A percentile compares a stretch with the other conserved stretches of the same genome.
Conservation (phyloP, 495 filamentous ascomycete genomes). For the Penicillium silybi region DNA sequence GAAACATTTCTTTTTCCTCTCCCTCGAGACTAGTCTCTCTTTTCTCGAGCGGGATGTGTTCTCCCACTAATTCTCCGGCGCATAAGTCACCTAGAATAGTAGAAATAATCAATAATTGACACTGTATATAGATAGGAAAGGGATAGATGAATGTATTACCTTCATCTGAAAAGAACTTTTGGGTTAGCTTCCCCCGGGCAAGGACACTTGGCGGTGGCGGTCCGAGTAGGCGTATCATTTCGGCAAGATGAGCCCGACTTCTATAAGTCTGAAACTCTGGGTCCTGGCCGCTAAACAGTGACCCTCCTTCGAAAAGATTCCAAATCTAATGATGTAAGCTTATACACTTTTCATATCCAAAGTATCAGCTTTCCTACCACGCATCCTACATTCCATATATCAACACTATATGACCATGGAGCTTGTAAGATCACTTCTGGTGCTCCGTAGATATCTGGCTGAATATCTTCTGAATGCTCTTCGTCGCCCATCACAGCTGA, state of each 20-base stretch:
- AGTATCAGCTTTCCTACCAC: slow-evolving; percentile 39
- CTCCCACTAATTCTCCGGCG: slow-evolving; percentile 8
- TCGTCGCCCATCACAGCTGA: slow-evolving; percentile 10
- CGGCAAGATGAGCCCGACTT: slow-evolving; percentile 38
- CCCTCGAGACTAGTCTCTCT: slow-evolving; percentile 15
- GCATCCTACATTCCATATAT: slow-evolving; percentile 45
- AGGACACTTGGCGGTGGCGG: slow-evolving; percentile 35
- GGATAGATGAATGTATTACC: slow-evolving; percentile 9
- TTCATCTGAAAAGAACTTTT: slow-evolving; percentile 15
- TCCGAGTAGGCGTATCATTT: slow-evolving; percentile 41
- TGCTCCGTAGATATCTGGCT: slow-evolving; percentile 39
- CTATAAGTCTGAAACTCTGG: slow-evolving; percentile 26
- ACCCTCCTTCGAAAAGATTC: slow-evolving; percentile 24
- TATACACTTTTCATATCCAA: neutral
- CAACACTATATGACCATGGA: slow-evolving; percentile 36
- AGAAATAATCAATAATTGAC: neutral
- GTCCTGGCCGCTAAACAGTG: slow-evolving; percentile 25
- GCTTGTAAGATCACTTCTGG: slow-evolving; percentile 39
- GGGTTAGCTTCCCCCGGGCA: slow-evolving; percentile 16
- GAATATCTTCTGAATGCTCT: slow-evolving; percentile 22
- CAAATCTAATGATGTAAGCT: slow-evolving; percentile 22
- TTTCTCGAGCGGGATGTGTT: slow-evolving; percentile 25
- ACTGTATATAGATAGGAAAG: neutral
- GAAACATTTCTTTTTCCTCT: slow-evolving; percentile 7
- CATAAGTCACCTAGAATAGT: slow-evolving; percentile 17